Conservation (phyloP, 179 eudicot species). For the Drosera spatulata region DNA sequence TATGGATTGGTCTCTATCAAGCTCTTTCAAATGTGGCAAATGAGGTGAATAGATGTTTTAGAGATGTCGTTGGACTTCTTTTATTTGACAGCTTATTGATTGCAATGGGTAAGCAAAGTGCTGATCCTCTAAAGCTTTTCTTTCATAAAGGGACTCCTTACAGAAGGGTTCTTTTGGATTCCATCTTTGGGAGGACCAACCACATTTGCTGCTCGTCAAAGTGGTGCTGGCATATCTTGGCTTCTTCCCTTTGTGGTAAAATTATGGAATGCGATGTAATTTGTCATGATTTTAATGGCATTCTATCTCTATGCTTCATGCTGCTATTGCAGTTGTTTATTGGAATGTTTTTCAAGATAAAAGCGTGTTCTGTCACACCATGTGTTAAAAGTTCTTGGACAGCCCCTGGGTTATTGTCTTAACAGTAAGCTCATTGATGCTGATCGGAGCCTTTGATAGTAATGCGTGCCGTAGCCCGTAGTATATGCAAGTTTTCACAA, state of each 20-base stretch:
- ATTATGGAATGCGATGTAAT: conserved; percentile 1
- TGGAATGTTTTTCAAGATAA: too few relatives aligned
- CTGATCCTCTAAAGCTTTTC: conserved; percentile 4
- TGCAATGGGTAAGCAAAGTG: background rate
- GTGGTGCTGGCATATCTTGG: conserved; percentile 98
- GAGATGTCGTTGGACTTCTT: background rate
- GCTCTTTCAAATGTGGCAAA: conserved; percentile 99
- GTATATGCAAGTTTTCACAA: too few relatives aligned
- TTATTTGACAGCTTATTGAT: too few relatives aligned
- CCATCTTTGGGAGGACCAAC: conserved; percentile 99
- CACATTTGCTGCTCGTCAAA: conserved; percentile 95
- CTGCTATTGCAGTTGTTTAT: too few relatives aligned
- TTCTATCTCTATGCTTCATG: background rate
- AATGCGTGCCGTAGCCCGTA: too few relatives aligned
- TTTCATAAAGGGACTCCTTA: conserved; percentile 64
- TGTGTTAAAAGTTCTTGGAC: too few relatives aligned
- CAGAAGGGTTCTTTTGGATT: conserved; percentile 99
- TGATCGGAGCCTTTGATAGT: too few relatives aligned
- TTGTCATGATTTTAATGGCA: background rate
- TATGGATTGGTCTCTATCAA: conserved; percentile 96
- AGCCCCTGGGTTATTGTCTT: too few relatives aligned
- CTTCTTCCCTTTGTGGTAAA: conserved; percentile 96
- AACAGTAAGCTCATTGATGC: too few relatives aligned
- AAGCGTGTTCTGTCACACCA: too few relatives aligned
- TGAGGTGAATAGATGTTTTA: conserved; percentile 42